Evolutionary conservation across 345 rosid species (phyloP).

Genomic region (Noccaea bulbosa): DNA sequence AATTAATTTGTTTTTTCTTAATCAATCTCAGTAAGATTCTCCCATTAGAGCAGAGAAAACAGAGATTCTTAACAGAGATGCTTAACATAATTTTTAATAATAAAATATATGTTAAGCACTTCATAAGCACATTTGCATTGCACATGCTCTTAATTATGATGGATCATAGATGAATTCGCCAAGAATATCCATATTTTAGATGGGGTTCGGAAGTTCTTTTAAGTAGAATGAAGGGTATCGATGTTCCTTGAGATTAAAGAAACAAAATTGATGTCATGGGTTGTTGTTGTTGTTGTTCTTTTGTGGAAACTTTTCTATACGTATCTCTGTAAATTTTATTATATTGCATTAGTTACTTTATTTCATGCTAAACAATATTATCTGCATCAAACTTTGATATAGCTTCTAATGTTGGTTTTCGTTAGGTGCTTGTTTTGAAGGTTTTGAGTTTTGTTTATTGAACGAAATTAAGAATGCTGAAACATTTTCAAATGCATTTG

Average conservation of each 20-base stretch:
- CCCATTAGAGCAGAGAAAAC: too few species aligned
- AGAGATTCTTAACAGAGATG: too few species aligned
- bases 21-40: too few species aligned
- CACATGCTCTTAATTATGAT: neutral
- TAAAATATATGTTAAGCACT: too few species aligned
- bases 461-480: constrained; percentile 1
- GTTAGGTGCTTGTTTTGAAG: constrained; percentile 15
- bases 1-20: too few species aligned
- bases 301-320: neutral
- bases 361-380: neutral
- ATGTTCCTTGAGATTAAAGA: constrained; percentile 21
- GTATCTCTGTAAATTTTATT: neutral
- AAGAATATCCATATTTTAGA: neutral
- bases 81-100: too few species aligned
- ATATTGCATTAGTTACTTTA: neutral
- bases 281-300: neutral
- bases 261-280: constrained; percentile 12
- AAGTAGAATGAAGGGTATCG: neutral
- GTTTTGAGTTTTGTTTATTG: constrained; percentile 9
- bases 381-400: constrained; percentile 24
- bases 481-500: neutral
- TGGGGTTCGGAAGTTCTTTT: neutral
- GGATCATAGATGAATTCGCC: neutral
- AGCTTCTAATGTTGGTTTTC: constrained; percentile 21
- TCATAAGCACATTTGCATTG: too few species aligned